Conservation (phyloP, 495 filamentous ascomycete genomes). For the Aspergillus coremiiformis region DNA sequence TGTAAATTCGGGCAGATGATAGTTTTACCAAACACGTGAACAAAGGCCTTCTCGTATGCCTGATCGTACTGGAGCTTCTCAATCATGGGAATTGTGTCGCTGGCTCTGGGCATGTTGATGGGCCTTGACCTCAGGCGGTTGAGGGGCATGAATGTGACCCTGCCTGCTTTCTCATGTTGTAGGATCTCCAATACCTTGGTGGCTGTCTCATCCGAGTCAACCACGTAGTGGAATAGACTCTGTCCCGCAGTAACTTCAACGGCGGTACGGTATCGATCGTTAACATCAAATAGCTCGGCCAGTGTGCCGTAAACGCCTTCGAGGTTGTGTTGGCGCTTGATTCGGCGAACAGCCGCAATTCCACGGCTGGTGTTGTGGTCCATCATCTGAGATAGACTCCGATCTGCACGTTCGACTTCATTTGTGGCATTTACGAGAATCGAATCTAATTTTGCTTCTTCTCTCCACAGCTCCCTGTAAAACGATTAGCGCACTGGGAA, state of each 20-base stretch:
- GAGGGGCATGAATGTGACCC: slow-evolving; percentile 91
- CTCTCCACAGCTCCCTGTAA: slow-evolving; percentile 65
- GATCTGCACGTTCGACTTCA: slow-evolving; percentile 70
- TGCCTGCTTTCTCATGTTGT: slow-evolving; percentile 70
- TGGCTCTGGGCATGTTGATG: slow-evolving; percentile 71
- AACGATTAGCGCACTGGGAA: slow-evolving; percentile 11
- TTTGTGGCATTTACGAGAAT: slow-evolving; percentile 63
- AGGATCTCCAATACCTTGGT: slow-evolving; percentile 72
- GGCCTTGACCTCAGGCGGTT: slow-evolving; percentile 64
- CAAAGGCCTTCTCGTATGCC: slow-evolving; percentile 74
- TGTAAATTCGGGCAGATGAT: slow-evolving; percentile 87
- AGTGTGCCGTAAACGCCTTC: slow-evolving; percentile 89
- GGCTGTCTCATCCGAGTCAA: slow-evolving; percentile 85
- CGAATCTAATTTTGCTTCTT: slow-evolving; percentile 78
- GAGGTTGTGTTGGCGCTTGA: slow-evolving; percentile 69
- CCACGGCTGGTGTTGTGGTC: slow-evolving; percentile 79
- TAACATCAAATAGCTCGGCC: slow-evolving; percentile 80
- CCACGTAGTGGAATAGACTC: slow-evolving; percentile 93
- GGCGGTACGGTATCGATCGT: slow-evolving; percentile 77
- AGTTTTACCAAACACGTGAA: slow-evolving; percentile 91
- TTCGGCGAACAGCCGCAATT: slow-evolving; percentile 68
- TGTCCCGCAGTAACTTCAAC: slow-evolving; percentile 90
- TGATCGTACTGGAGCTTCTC: slow-evolving; percentile 75
- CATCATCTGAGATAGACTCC: slow-evolving; percentile 74
- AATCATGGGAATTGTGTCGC: slow-evolving; percentile 80